phyloP scores from a whole-genome alignment of 2,329 filamentous ascomycete species.

The Xylariaceae sp. region DNA sequence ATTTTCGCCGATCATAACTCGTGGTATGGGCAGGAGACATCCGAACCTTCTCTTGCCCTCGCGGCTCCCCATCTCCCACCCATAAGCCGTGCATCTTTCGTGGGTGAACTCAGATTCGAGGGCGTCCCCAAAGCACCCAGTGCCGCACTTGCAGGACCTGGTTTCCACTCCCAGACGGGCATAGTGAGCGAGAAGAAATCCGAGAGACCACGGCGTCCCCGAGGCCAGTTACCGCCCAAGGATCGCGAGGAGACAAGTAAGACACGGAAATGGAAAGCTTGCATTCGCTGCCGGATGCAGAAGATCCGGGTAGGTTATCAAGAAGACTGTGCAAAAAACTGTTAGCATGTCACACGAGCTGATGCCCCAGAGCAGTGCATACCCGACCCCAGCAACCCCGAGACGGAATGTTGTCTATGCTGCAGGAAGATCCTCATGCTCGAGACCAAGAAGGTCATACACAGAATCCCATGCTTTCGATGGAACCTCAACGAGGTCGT shows the following conservation, averaged over 20 bases:
- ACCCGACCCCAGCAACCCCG: conserved; percentile 30
- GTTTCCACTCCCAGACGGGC: conserved; percentile 1
- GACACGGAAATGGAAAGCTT: conserved; percentile 34
- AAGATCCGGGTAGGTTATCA: conserved; percentile 37
- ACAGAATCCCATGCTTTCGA: conserved; percentile 41
- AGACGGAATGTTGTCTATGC: conserved; percentile 35
- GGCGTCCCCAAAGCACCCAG: neutral
- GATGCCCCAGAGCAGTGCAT: conserved; percentile 33
- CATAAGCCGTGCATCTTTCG: neutral
- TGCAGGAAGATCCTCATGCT: conserved; percentile 35
- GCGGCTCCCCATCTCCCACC: neutral
- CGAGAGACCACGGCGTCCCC: conserved; percentile 13
- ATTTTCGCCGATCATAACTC: neutral
- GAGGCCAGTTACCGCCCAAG: conserved; percentile 15
- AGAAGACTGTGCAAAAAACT: neutral
- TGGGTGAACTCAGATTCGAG: neutral
- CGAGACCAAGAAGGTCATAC: conserved; percentile 44
- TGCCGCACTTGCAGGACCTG: neutral
- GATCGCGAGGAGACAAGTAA: conserved; percentile 23
- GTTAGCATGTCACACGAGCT: conserved; percentile 9
- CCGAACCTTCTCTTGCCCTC: neutral
- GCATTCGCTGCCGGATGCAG: conserved; percentile 42
- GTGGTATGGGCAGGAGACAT: conserved; percentile 9
- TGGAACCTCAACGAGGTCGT: conserved; percentile 39
- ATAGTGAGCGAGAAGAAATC: conserved; percentile 1